Base-by-base conservation (phyloP, 441 rosid species). In the Gossypium aridum region DNA sequence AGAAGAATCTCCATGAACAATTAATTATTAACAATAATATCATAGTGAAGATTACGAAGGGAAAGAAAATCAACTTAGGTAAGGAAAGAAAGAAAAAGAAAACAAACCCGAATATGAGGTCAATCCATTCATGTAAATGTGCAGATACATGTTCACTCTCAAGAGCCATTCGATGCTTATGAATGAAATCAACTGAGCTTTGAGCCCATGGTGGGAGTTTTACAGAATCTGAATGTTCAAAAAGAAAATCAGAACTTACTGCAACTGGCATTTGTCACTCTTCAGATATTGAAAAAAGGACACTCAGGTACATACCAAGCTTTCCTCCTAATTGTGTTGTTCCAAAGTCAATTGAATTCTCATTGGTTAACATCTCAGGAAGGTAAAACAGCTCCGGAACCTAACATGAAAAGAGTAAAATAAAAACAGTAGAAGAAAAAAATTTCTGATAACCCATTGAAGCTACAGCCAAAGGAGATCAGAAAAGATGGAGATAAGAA, bases 311-410 rank as follows among this genome's bases (percentile, higher is more conserved):
- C 94, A 80, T 87, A 97, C 99, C 99, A 20, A 94, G 90, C 83
- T 87, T 94, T 83, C 81, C 97, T 78, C 98, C 97, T 82, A 97
- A 72, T 74, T 94, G 97, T 45, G 97, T 97, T 51, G 91, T 88
- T 76, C 99, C 98, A 82, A 92, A 91, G 82, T 91, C 97, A 31
- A 94, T 81, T 17, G 87, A 88, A 83, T 94, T 97, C 80, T 88
- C 98, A 81, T 94, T 97, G 71, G 94, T 91, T 76, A 97, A 83
- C 77, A 88, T 85, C 85, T 97, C 99, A 19, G 99, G 99, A 64
- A 94, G 97, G 83, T 91, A 97, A 87, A 94, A 97, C 75, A 97
- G 82, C 89, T 97, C 99, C n/a, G 99, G 99, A 76, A 97, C 99
- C 99, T 97, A 81, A 64, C 63, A 75, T 63, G 66, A 43, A 69